Base-by-base conservation (phyloP, 179 eudicot species). In the Patellifolia procumbens region DNA sequence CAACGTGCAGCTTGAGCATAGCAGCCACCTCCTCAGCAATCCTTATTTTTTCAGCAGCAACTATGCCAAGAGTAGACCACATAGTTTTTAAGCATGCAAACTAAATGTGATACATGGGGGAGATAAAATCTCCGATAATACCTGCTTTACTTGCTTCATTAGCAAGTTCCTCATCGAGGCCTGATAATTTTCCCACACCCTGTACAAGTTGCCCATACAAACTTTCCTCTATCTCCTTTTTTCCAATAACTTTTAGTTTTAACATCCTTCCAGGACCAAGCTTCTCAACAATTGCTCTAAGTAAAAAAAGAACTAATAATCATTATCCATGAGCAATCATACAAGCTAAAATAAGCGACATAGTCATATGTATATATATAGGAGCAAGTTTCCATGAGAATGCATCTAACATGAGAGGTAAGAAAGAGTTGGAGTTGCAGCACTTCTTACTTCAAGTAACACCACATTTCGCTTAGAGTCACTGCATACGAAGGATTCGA, bases 1-100 rank as follows among this genome's bases (percentile, higher is more conserved):
- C 91, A 73, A 93, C 98, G 73, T 82, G 89, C 75, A 95, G 79
- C 83, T 93, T 93, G 42, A 95, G 92, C 89, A 87, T 73, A 26
- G 98, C 83, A 29, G 99, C 97, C 76, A 95, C 99, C 87, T 95
- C 97, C 85, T 95, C 87, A 4, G 98, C 99, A 77, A 95, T 83
- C 83, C 89, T 89, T 80, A 86, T 88, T 78, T 81, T 91, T 88
- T 93, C 98, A 75, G 89, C 88, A 86, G 99, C 87, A 87, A 91
- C 99, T 95, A 82, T 63, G 49, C 45, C 70, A 26, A 74, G 61
- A 81, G 74, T 24, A 73, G 15, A 56, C 51, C 67, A 73, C n/a
- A 26, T 49, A 63, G 26, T 8, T 26, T 74, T 64, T 75, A 22
- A 80, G 76, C 68, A 62, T n/a, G 58, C 66, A 78, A 68, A 16